Conservation (phyloP, 345 rosid species). For the Gossypium mustelinum region DNA sequence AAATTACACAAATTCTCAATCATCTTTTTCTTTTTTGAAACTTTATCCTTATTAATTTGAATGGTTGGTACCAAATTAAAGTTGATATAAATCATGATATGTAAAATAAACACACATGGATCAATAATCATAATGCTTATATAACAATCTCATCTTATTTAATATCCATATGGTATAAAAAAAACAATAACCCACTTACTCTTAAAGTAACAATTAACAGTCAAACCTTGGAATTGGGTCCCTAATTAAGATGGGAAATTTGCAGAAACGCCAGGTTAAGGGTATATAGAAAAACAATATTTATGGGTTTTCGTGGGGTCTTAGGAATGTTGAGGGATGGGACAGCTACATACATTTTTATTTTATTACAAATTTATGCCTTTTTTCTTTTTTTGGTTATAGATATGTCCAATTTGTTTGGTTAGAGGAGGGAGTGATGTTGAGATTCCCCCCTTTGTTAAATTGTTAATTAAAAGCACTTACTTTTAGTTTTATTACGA, state of each 20-base stretch:
- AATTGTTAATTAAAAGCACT: too few relatives aligned
- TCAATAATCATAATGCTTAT: neutral
- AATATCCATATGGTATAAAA: neutral
- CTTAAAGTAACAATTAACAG: neutral
- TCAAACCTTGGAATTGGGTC: neutral
- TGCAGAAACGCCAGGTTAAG: neutral
- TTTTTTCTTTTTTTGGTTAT: neutral
- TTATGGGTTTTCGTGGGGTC: constrained; percentile 20
- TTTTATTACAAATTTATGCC: constrained; percentile 11
- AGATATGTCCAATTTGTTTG: constrained; percentile 6
- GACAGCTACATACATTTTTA: constrained; percentile 3
- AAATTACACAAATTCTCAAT: neutral
- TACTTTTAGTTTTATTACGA: too few relatives aligned
- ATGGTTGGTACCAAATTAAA: constrained; percentile 7
- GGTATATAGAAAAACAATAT: neutral
- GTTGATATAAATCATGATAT: neutral
- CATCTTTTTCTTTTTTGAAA: neutral
- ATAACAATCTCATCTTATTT: neutral
- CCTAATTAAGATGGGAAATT: neutral
- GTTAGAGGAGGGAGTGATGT: neutral
- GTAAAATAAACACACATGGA: neutral
- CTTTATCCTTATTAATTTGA: neutral
- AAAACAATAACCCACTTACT: neutral
- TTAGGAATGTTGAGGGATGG: constrained; percentile 27
- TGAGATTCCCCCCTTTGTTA: too few relatives aligned